Base-by-base conservation (phyloP, 1,284 basidiomycete genomes). In the Ustilago crameri region DNA sequence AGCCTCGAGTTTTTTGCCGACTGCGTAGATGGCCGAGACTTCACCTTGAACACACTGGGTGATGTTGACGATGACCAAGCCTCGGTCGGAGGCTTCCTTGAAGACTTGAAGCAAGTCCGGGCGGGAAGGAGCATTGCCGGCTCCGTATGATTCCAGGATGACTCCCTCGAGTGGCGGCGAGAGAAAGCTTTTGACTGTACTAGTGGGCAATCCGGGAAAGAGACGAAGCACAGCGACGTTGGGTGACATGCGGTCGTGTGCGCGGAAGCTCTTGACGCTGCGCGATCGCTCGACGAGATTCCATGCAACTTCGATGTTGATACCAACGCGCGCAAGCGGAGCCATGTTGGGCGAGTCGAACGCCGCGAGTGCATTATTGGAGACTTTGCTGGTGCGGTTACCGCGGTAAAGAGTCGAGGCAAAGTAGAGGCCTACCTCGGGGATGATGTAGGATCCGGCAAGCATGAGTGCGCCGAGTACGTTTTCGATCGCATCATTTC, bases 381-480 rank as follows among this genome's bases (percentile, higher is more conserved):
- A 93, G 61, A 88, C 86, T 80, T 96, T 96, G 17, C 91, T 78
- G 18, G 84, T 77, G 55, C 93, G 87, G 79, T 94, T 96, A 10
- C 93, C 93, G 49, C 93, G 87, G 82, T 89, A 93, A 2, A 95
- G 87, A 0, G 88, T 90, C 70, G 93, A 91, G 75, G 95, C 93
- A 85, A 96, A 96, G 84, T 91, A 95, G 15, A 95, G 80, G 69
- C 90, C 90, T 67, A 85, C 84, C 48, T 85, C 93, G 75, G 93
- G 93, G 59, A 96, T 94, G 63, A 91, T 90, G 75, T 90, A 95
- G 78, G 92, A 90, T 1, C 93, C 93, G 15, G 94, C 93, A 49
- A 95, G 90, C 18, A 90, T 90, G 34, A 96, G 84, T 5, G 93
- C 91, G 4, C 93, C 93, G 76, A 96, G 88, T 4, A 80, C 63